Base-by-base conservation (phyloP, 768 basidiomycete species). In the Favolaschia claudopus region DNA sequence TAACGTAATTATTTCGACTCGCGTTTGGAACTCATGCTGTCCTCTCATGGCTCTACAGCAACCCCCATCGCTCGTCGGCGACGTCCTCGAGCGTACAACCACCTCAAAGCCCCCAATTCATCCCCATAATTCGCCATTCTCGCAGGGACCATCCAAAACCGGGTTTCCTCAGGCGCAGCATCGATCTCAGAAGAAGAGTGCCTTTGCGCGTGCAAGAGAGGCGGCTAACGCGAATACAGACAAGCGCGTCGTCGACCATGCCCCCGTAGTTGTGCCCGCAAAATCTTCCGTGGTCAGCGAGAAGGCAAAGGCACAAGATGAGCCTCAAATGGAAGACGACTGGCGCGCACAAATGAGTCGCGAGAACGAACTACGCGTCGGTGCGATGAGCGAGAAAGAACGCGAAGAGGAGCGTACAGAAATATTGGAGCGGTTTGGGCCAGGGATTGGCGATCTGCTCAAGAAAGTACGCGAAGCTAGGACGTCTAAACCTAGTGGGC, bases 381-480 rank as follows among this genome's bases (percentile, higher is more conserved):
- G 83, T 17, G 71, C 67, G 1, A 96, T 96, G 95, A 80, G 82
- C 3, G 82, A 84, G 12, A 85, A 85, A 15, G 90, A 95, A 70
- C 79, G 87, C 10, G 85, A 88, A 60, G 72, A 82, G 48, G 93
- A 91, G 70, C 77, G 79, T 39, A 74, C 74, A 47, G 85, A 92
- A 60, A 84, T 96, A 37, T 54, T 91, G 25, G 86, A 91, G 58
- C 81, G 84, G 40, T 88, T 96, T 68, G 94, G 93, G 1, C 76
- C 81, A 2, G 85, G 83, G 17, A 79, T 93, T 10, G 78, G 79
- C 3, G 87, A 88, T 40, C 72, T 92, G 4, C 63, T 96, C 68
- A 81, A 74, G 65, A 84, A 79, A 51, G 83, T 84, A 20, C 80
- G 78, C 60, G 74, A 79, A 47, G 80, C 82, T 20, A 75, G 79